Conservation (phyloP, 345 rosid genomes). For the Acer negundo region DNA sequence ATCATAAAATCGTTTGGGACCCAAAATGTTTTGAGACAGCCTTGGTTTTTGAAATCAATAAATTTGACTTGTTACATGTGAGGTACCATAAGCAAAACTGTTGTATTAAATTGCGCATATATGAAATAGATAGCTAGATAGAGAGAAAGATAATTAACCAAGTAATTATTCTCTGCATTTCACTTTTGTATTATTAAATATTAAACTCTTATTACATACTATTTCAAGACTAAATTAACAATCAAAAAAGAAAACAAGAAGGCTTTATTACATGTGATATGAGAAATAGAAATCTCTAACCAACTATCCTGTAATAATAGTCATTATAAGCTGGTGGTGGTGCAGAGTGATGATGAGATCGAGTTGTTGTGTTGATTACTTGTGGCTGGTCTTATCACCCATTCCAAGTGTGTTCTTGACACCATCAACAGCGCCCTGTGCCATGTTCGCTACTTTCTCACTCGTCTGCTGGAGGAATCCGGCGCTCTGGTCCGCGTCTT, state of each 20-base stretch:
- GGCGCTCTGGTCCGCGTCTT: not conserved
- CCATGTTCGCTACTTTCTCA: not conserved
- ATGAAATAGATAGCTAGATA: no score
- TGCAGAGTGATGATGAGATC: not conserved
- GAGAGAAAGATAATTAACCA: no score
- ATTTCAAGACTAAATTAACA: not conserved
- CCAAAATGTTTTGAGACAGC: no score
- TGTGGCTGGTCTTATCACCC: not conserved
- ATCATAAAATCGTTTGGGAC: no score
- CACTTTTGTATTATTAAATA: not conserved
- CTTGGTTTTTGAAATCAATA: no score
- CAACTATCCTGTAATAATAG: no score
- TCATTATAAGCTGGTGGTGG: no score
- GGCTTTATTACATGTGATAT: not conserved
- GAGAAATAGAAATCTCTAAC: not conserved
- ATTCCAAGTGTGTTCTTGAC: constrained; percentile 5
- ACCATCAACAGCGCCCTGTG: constrained; percentile 8
- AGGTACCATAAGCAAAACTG: no score
- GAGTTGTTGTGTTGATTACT: not conserved
- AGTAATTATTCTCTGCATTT: not conserved
- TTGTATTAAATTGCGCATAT: no score
- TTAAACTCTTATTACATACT: not conserved
- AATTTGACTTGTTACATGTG: no score
- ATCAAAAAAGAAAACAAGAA: not conserved
- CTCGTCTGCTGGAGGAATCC: constrained; percentile 1